Evolutionary conservation across 352 stramenopile genomes (phyloP), one percentile per base, ranked within the genome.

Genomic region (Pythium diclinum): DNA sequence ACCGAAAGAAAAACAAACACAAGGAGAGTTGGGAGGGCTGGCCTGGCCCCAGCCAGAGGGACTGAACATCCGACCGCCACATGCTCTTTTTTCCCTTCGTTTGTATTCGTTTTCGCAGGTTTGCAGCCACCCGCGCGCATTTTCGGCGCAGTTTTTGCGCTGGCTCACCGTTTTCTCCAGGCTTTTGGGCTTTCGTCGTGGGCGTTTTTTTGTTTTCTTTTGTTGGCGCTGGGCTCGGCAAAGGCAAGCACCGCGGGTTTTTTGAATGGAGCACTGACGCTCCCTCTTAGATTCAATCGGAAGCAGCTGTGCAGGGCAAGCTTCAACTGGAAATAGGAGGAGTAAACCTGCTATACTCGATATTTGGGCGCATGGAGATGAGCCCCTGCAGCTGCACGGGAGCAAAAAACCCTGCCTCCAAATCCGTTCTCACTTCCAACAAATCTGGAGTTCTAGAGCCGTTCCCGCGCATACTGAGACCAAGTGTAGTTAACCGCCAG

Each of bases 311-410:
- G 19, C 14, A 0, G 10, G n/a, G n/a, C n/a, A 30, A 25, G 44
- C n/a, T 51, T 51, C 44, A 51, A 51, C 44, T 19, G 7, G 14
- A 11, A 30, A 19, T 21, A 30, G 44, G 44, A 51, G 19, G 44
- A 51, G 44, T 19, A 51, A 28, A 30, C 44, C 44, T 51, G 44
- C 21, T 19, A 51, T 23, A 51, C 30, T 30, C 13, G 44, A 51
- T 51, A 21, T 28, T n/a, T 23, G 44, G 44, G 44, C 14, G 19
- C n/a, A n/a, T 30, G 44, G n/a, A 51, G 17, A 51, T 10, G 44
- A 51, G 44, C 44, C 44, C 3, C 5, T 51, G 64, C 64, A 71
- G 64, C 64, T 71, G 64, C 64, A 51, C 21, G 19, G 7, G 17
- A 7, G n/a, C 44, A 51, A 51, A 51, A 51, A 51, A 51, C 17